Evolutionary conservation across 1,139 yeast genomes (phyloP), one percentile per base, ranked within the genome.

Genomic region (Saccharomyces pastorianus): DNA sequence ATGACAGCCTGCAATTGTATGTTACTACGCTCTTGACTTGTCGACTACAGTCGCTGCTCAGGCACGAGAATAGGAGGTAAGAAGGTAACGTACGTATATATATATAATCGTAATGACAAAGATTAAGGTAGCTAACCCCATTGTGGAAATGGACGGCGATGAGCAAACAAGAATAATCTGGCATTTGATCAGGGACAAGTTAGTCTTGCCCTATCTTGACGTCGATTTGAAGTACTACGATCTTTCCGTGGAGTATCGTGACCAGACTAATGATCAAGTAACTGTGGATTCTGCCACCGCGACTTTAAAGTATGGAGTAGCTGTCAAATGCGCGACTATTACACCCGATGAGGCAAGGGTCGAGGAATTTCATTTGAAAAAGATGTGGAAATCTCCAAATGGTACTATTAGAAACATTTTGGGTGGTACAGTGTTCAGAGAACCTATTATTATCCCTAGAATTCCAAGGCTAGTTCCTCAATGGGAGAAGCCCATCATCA

Each of bases 331-430:
- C 76, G 98, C 98, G 52, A 91, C 98, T 55, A 91, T 91, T 71
- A 91, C 98, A n/a, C 98, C 98, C 7, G 98, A 91, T 71, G 98
- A 91, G 76, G 91, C 87, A 47, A 83, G 98, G 65, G 97, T 91
- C 54, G 75, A 88, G 72, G 98, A 91, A 74, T 91, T 89, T 72
- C 76, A 79, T 58, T 81, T 91, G 72, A 90, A 90, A 75, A 85
- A 90, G 73, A 91, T 91, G 98, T 91, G 97, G 97, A 80, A 87
- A 55, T 88, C 96, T 26, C 98, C 98, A 61, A 91, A 91, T 73
- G 98, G 98, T 63, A 91, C 98, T 50, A 88, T 91, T 70, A 83
- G 98, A 74, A 91, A 91, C 75, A 85, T 91, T 62, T 78, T 91
- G 61, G 96, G 96, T 51, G 98, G 98, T 60, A 91, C 98, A 31